Evolutionary conservation across 768 basidiomycete genomes (phyloP).

Genomic region (Clitopilus passeckerianus): DNA sequence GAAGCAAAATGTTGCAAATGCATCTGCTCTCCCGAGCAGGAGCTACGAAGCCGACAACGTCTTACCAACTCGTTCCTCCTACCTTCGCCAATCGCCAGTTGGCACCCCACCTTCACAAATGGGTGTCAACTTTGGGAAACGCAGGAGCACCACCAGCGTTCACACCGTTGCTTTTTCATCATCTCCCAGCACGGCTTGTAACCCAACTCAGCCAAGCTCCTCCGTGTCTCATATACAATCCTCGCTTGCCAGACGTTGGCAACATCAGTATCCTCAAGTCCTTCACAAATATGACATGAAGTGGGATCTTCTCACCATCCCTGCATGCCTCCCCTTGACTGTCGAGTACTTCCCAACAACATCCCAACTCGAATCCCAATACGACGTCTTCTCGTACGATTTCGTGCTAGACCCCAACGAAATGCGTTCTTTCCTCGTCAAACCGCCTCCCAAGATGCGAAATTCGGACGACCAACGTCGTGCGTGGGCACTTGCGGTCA

Average conservation of each 20-base stretch:
- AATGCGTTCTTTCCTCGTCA: conserved; percentile 84
- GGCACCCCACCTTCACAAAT: conserved; percentile 72
- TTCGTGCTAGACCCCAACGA: conserved; percentile 82
- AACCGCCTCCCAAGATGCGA: conserved; percentile 46
- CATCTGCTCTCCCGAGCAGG: conserved; percentile 44
- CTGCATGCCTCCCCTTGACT: conserved; percentile 85
- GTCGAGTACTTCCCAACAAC: conserved; percentile 82
- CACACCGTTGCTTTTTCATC: conserved; percentile 34
- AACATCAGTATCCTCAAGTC: conserved; percentile 75
- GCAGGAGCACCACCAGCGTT: conserved; percentile 41
- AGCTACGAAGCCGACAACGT: conserved; percentile 55
- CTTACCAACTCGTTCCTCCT: conserved; percentile 38
- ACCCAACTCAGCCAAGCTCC: conserved; percentile 63
- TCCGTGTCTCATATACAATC: conserved; percentile 58
- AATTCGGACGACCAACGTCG: conserved; percentile 54
- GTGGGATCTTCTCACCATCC: conserved; percentile 84
- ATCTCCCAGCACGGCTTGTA: conserved; percentile 44
- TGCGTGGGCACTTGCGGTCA: conserved; percentile 73
- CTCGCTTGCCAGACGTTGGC: conserved; percentile 84
- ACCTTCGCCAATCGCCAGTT: conserved; percentile 56
- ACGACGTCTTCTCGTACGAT: conserved; percentile 83
- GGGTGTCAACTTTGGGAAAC: conserved; percentile 41
- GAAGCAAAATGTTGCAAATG: conserved; percentile 16
- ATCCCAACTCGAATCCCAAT: conserved; percentile 70
- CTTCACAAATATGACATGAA: conserved; percentile 83